phyloP scores from a whole-genome alignment of 768 basidiomycete species.

The Naganishia antarctica region DNA sequence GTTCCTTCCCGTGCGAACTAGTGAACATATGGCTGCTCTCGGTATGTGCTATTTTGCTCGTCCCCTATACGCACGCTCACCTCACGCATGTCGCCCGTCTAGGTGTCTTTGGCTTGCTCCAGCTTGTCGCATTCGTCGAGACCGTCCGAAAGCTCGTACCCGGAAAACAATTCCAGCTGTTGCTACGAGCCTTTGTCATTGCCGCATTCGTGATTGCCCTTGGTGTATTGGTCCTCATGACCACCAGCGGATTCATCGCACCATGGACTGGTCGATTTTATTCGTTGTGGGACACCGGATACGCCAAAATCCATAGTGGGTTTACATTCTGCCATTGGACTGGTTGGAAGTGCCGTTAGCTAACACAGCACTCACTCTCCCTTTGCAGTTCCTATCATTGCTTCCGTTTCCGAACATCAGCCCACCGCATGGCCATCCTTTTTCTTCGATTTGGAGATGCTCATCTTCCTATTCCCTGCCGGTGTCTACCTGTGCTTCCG shows the following conservation, averaged over 20 bases:
- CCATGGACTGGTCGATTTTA: slow-evolving; percentile 99
- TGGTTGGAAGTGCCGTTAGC: not conserved
- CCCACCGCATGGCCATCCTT: slow-evolving; percentile 99
- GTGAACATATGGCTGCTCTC: slow-evolving; percentile 97
- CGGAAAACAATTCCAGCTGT: slow-evolving; percentile 81
- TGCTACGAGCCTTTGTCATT: slow-evolving; percentile 68
- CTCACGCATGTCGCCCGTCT: not conserved
- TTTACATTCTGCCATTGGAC: slow-evolving; percentile 4
- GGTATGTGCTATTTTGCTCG: slow-evolving; percentile 54
- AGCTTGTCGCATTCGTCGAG: slow-evolving; percentile 89
- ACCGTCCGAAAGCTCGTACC: slow-evolving; percentile 83
- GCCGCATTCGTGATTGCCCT: slow-evolving; percentile 67
- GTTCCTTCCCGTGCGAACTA: slow-evolving; percentile 94
- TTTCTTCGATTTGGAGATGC: slow-evolving; percentile 98
- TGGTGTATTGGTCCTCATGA: slow-evolving; percentile 69
- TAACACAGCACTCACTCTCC: not conserved
- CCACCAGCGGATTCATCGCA: slow-evolving; percentile 90
- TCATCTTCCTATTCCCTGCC: slow-evolving; percentile 96
- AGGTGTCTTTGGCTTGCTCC: slow-evolving; percentile 93
- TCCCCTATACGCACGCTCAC: not conserved
- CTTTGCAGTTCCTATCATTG: slow-evolving; percentile 75
- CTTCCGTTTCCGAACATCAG: slow-evolving; percentile 98
- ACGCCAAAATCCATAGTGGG: slow-evolving; percentile 81
- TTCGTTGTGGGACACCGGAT: slow-evolving; percentile 97
- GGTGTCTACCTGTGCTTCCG: slow-evolving; percentile 92